Conservation (phyloP, 257 asterid genomes). For the Plantago ovata region DNA sequence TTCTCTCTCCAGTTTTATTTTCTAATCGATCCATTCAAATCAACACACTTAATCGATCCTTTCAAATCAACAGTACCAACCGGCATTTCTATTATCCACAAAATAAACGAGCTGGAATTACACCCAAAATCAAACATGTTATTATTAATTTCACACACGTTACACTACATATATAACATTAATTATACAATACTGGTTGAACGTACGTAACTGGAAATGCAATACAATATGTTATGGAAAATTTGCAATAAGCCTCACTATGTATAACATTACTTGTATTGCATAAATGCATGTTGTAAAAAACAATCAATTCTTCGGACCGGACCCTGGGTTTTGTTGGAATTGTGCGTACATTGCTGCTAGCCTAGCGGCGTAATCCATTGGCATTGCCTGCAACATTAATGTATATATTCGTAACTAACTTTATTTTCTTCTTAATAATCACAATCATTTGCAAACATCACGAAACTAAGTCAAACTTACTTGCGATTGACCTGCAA, state of each 20-base stretch:
- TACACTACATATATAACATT: background rate
- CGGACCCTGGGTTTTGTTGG: constrained; percentile 38
- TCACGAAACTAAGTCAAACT: constrained; percentile 16
- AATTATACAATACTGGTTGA: background rate
- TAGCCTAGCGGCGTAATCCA: constrained; percentile 60
- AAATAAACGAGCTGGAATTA: no score
- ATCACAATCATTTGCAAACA: no score
- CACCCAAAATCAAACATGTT: no score
- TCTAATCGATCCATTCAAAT: no score
- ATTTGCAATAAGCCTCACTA: background rate
- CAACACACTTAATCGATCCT: no score
- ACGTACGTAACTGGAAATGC: background rate
- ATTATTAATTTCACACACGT: background rate
- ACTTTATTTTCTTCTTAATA: background rate
- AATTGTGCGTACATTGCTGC: constrained; percentile 70
- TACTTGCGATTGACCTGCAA: constrained; percentile 68
- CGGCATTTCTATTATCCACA: no score
- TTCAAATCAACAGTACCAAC: no score
- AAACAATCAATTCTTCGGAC: constrained; percentile 26
- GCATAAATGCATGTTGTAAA: background rate
- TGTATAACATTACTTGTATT: background rate
- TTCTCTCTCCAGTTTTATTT: no score
- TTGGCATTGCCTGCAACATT: constrained; percentile 50
- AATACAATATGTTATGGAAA: background rate
- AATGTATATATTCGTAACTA: background rate